Evolutionary conservation across 805 yeast species (phyloP), one percentile per base, ranked within the genome.

Genomic region (Metschnikowia kunwiensis): DNA sequence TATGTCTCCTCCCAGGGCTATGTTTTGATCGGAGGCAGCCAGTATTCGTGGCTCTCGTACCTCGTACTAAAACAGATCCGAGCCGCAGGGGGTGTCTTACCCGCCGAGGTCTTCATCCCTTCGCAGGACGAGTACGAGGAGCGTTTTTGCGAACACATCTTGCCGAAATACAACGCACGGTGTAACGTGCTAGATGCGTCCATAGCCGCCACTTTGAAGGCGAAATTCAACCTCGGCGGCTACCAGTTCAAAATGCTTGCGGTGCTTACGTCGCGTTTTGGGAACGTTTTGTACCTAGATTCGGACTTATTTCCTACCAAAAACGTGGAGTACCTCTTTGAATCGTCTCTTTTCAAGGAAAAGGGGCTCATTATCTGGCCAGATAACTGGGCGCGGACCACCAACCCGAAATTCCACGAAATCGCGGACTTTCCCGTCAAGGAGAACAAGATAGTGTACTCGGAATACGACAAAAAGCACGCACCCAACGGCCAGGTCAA

Each of bases 361-460:
- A 58, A 59, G 12, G 72, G 75, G 0, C 51, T 80, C 36, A 61
- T 79, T 7, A 40, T 78, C 7, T 80, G 86, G 86, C 86, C 86
- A 3, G 86, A 80, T 57, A 74, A 75, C 23, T 80, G 86, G 86
- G 69, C 80, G 2, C 65, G 86, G 55, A 77, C 85, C 5, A 78
- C 85, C 7, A 69, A 75, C 43, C 86, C 86, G 14, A 63, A 61
- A 30, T 77, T 57, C 49, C 77, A 74, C 50, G 76, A 75, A 7
- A 77, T 82, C 36, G 74, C 84, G 7, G 62, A 58, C 7, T 45
- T 58, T 5, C 40, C 49, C 3, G 69, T 67, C 3, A 43, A 35
- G 22, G 65, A 61, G 25, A 59, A 57, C 10, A 68, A 67, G 46
- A 38, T 63, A 11, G 49, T 62, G 24, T 61, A 61, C 43, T 55